Evolutionary conservation across 2,329 filamentous ascomycete genomes (phyloP), one percentile per base, ranked within the genome.

Genomic region (Botryosphaeria agaves): DNA sequence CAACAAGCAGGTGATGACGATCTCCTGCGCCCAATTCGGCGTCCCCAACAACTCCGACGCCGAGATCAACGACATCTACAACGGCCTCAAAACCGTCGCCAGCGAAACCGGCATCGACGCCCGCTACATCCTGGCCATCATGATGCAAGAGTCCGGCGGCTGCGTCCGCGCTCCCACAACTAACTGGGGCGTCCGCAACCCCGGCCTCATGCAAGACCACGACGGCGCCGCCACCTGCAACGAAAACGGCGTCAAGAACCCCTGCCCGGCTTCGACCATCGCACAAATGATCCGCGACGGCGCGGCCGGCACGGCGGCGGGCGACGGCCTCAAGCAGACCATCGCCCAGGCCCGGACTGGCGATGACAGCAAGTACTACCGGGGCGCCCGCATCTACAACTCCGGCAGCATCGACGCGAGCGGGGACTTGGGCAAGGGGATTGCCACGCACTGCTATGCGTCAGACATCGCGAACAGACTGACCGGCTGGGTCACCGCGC

Each of bases 381-480:
- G 47, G 29, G 60, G 56, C 1, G 57, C 60, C n/a, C 48, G 61
- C 19, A 53, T 57, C 20, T 66, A 66, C 48, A 66, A 67, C 42
- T 58, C 57, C n/a, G 62, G 62, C 11, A 46, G 43, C 14, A 39
- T 62, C 41, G 35, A 45, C 23, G 36, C 36, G 7, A 47, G 38
- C 28, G 47, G 44, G 21, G 51, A 61, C 36, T 42, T 59, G 5
- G 57, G 57, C 26, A 49, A 60, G 24, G 60, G 58, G 19, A 52
- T 61, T 41, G 55, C 52, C 18, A 64, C 61, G 12, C 52, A 56
- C 36, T 66, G 62, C 49, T 69, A 69, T 41, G 50, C 56, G 6
- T 55, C 49, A 12, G 64, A 69, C 36, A 48, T 68, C 37, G 64
- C 65, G 28, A 65, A 64, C 40, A 49, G 60, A 26, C 45, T 64